Evolutionary conservation across 208 protist species (phyloP).

Genomic region (Leishmania amazonensis): DNA sequence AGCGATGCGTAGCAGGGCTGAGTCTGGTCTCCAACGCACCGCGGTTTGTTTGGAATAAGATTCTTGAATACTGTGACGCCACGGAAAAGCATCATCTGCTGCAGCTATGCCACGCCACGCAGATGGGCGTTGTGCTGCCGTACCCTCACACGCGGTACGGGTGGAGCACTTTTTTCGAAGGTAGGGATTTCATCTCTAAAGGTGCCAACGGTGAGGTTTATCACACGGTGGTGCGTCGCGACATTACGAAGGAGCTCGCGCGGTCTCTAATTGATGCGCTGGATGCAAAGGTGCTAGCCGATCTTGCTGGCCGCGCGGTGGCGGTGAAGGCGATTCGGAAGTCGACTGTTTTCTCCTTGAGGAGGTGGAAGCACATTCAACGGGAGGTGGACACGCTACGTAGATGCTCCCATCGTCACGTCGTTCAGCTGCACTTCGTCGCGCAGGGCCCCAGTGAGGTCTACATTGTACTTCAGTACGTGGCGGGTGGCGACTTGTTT

Average conservation of each 20-base stretch:
- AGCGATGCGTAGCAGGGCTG: constrained; percentile 30
- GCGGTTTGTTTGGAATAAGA: constrained; percentile 29
- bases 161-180: constrained; percentile 51
- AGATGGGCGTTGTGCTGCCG: constrained; percentile 45
- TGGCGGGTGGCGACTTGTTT: constrained; percentile 54
- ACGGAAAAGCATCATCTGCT: constrained; percentile 26
- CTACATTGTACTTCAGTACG: constrained; percentile 54
- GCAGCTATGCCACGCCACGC: constrained; percentile 48
- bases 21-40: constrained; percentile 35
- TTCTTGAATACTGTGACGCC: constrained; percentile 43
- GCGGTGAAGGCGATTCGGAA: constrained; percentile 60
- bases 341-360: constrained; percentile 45
- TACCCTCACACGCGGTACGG: constrained; percentile 41
- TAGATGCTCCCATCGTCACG: constrained; percentile 43
- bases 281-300: constrained; percentile 15
- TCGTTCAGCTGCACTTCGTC: constrained; percentile 54
- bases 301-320: constrained; percentile 32
- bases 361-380: constrained; percentile 52
- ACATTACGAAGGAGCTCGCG: constrained; percentile 15
- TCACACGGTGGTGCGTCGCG: constrained; percentile 29
- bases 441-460: constrained; percentile 52
- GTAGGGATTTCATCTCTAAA: constrained; percentile 45
- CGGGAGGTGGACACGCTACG: constrained; percentile 49
- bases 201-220: constrained; percentile 54
- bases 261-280: background rate